Evolutionary conservation across 2,329 filamentous ascomycete genomes (phyloP).

Genomic region (Harringtonia lauricola): DNA sequence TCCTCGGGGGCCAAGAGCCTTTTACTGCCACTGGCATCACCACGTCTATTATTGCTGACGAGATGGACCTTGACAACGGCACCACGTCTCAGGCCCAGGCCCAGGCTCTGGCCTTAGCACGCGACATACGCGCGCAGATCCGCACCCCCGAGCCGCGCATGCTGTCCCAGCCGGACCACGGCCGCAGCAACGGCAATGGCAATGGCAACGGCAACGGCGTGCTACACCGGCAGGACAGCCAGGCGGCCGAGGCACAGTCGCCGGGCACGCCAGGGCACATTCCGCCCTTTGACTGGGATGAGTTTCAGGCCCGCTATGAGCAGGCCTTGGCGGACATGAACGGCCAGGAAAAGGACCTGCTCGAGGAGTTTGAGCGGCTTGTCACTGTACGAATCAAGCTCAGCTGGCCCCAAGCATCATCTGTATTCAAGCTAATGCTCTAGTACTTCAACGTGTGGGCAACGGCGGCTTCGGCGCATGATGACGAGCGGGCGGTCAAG

Average conservation of each 20-base stretch:
- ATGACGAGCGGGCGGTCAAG: slow-evolving; percentile 67
- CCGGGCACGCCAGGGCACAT: slow-evolving; percentile 42
- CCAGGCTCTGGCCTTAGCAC: too few relatives aligned
- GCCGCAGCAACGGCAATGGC: background rate
- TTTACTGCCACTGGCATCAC: background rate
- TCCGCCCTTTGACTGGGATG: slow-evolving; percentile 60
- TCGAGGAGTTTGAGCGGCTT: slow-evolving; percentile 57
- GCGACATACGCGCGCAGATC: slow-evolving; percentile 10
- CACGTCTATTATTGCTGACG: slow-evolving; percentile 4
- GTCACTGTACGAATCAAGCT: slow-evolving; percentile 39
- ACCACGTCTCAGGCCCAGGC: slow-evolving; percentile 1
- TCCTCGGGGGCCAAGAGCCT: background rate
- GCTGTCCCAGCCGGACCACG: slow-evolving; percentile 1
- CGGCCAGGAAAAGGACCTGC: slow-evolving; percentile 50
- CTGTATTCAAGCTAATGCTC: background rate
- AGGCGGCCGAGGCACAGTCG: slow-evolving; percentile 19
- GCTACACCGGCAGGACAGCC: background rate
- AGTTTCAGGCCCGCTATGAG: slow-evolving; percentile 61
- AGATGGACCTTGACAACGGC: slow-evolving; percentile 12
- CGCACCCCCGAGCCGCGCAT: slow-evolving; percentile 27
- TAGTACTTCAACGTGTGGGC: slow-evolving; percentile 78
- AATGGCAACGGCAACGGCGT: slow-evolving; percentile 18
- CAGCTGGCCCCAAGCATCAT: background rate
- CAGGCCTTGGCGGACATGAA: slow-evolving; percentile 52
- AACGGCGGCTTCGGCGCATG: slow-evolving; percentile 56